Base-by-base conservation (phyloP, 2,329 filamentous ascomycete species). In the Fusarium camptoceras region DNA sequence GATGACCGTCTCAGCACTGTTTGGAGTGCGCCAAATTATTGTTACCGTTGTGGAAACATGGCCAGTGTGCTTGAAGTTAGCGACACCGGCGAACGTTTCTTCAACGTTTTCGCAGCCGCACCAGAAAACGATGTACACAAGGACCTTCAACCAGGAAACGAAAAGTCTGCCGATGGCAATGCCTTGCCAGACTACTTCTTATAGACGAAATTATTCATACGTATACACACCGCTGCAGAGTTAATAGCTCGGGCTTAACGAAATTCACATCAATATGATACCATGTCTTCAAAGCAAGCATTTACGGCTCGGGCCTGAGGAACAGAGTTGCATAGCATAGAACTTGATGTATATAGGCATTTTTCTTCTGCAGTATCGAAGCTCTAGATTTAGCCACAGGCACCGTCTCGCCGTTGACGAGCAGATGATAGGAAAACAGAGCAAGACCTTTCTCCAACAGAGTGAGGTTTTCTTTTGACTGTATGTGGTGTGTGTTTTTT, bases 21-120 rank as follows among this genome's bases (percentile, higher is more conserved):
- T 9, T 99, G 96, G 96, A 98, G 94, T 78, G 96, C 96, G 7
- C 96, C 96, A 3, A 99, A 97, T 76, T 97, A 97, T 82, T 97
- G 93, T 81, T 97, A 97, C 80, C 87, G 94, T 37, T 99, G 96
- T 81, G 96, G 96, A 48, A 99, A 99, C 79, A 91, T 98, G 88
- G 96, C 96, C 11, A 97, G 94, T 80, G 96, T 99, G 47, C 86
- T 99, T 39, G 96, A 99, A 82, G 96, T 99, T 61, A 95, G 94
- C 79, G 94, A 97, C 77, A 91, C 91, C 1, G 95, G 96, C 39
- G 94, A 97, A 81, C 87, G 95, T 63, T 97, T 93, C 81, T 99
- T 98, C 85, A 99, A 99, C 78, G 94, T 98, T 25, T 99, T 99
- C 79, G 94, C 97, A 59, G 96, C 96, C 6, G 95, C 96, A 28